Conservation (phyloP, 495 filamentous ascomycete genomes). For the Aeminium ludgeri region DNA sequence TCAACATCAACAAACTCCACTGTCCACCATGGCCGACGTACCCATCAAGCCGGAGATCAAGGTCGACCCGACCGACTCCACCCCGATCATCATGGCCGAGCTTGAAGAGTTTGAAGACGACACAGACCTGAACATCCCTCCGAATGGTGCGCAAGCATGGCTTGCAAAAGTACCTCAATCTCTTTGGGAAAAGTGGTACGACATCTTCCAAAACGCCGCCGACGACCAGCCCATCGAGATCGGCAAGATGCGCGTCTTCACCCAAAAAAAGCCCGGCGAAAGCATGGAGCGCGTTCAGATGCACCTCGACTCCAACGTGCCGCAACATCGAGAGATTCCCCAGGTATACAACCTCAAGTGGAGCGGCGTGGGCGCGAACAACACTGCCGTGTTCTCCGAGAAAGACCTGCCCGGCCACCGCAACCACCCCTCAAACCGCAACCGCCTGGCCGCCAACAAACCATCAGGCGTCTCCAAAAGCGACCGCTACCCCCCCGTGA, state of each 20-base stretch:
- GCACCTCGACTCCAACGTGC: constrained; percentile 33
- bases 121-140: constrained; percentile 63
- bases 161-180: constrained; percentile 61
- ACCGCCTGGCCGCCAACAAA: neutral
- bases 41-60: constrained; percentile 16
- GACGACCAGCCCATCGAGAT: constrained; percentile 48
- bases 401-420: constrained; percentile 55
- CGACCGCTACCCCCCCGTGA: constrained; percentile 5
- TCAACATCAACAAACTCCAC: neutral
- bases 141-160: constrained; percentile 40
- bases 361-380: constrained; percentile 44
- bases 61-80: neutral
- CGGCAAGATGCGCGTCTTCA: constrained; percentile 53
- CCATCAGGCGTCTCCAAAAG: constrained; percentile 6
- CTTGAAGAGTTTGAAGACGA: constrained; percentile 72
- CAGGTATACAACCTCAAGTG: constrained; percentile 69
- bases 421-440: neutral
- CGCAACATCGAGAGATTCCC: constrained; percentile 48
- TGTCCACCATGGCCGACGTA: constrained; percentile 6
- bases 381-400: constrained; percentile 81
- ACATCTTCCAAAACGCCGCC: constrained; percentile 25
- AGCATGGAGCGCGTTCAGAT: constrained; percentile 30
- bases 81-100: constrained; percentile 36
- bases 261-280: neutral
- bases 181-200: constrained; percentile 52